These are phyloP conservation scores for Calonectria honghensis DNA, from an alignment of 2,329 filamentous ascomycete genomes.

Conservation along the genomic window DNA sequence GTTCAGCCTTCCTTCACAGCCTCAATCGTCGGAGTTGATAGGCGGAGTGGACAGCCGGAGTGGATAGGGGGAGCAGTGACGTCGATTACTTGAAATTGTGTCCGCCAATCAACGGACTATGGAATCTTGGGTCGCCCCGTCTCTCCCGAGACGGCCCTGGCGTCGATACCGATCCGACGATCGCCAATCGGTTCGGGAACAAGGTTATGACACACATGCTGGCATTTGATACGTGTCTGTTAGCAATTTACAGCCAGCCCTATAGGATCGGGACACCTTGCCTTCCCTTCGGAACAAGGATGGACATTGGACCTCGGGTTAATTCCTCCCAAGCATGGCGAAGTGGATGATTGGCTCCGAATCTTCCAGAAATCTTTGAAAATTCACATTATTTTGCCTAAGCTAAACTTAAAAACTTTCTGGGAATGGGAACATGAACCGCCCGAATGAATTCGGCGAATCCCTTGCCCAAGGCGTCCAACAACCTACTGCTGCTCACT, in stretches of 20 bases:
- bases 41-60: background rate
- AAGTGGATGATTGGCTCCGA: background rate
- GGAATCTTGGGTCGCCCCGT: background rate
- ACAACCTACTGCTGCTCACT: constrained; percentile 4
- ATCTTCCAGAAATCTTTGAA: background rate
- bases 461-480: constrained; percentile 11
- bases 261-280: background rate
- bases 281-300: background rate
- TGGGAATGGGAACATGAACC: constrained; percentile 5
- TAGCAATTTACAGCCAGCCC: background rate
- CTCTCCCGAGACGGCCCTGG: background rate
- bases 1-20: background rate
- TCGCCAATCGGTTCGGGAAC: background rate
- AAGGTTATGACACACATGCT: background rate
- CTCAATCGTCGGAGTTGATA: background rate
- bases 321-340: background rate
- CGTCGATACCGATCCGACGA: background rate
- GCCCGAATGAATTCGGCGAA: constrained; percentile 7
- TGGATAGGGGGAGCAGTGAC: background rate
- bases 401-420: background rate
- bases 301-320: background rate
- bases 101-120: background rate
- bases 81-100: background rate
- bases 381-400: background rate
- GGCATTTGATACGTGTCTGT: background rate